These are phyloP conservation scores for Cordyceps pruinosa DNA, from an alignment of 2,329 filamentous ascomycete genomes.

Conservation along the genomic window DNA sequence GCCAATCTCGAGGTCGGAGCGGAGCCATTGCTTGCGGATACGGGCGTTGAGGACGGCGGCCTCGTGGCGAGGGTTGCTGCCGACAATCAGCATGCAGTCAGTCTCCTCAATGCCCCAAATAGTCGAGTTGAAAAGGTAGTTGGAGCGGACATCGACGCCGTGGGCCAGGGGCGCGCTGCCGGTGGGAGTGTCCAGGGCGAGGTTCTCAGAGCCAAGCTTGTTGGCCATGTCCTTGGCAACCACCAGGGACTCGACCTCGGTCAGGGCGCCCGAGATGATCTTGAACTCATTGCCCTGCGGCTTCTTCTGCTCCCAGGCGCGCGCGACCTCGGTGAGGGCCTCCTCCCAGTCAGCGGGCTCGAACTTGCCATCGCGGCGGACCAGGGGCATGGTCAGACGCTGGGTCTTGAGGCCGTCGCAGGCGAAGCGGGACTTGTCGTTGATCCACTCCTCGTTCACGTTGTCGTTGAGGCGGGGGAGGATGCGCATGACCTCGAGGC, in stretches of 20 bases:
- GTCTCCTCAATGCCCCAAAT: conserved; percentile 93
- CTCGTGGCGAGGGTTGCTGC: conserved; percentile 92
- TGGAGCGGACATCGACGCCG: conserved; percentile 86
- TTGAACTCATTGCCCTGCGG: conserved; percentile 94
- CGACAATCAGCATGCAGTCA: conserved; percentile 84
- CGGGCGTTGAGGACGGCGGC: conserved; percentile 92
- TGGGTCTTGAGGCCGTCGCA: conserved; percentile 96
- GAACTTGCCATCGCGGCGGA: conserved; percentile 85
- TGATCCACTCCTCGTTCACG: conserved; percentile 99
- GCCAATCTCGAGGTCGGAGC: conserved; percentile 87
- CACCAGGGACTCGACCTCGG: conserved; percentile 87
- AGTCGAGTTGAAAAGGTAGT: conserved; percentile 94
- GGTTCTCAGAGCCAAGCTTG: conserved; percentile 91
- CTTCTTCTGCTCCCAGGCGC: conserved; percentile 70
- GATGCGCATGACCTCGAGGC: conserved; percentile 92
- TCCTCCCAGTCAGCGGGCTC: conserved; percentile 93
- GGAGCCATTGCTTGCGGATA: conserved; percentile 96
- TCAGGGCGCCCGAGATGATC: conserved; percentile 81
- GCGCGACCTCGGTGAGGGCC: conserved; percentile 78
- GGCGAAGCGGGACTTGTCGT: conserved; percentile 95
- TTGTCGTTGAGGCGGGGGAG: conserved; percentile 92
- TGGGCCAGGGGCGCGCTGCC: conserved; percentile 82
- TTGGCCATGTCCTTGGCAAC: conserved; percentile 97
- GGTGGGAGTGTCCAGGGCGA: conserved; percentile 82
- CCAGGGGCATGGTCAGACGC: conserved; percentile 83